Base-by-base conservation (phyloP, 2,329 filamentous ascomycete species). In the Xenoacremonium recifei region DNA sequence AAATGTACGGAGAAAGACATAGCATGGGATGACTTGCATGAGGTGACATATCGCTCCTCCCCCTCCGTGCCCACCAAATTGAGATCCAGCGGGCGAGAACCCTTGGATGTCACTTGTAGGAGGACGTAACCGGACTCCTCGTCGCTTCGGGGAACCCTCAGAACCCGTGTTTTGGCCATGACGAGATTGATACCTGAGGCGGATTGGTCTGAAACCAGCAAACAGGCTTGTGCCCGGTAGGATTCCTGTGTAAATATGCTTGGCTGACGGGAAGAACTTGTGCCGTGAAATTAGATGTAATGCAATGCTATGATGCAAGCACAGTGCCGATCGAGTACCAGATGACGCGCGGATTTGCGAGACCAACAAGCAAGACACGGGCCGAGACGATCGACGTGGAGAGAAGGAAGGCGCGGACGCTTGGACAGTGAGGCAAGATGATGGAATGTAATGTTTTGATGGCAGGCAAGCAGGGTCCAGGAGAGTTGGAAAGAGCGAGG, bases 31-130 rank as follows among this genome's bases (percentile, higher is more conserved):
- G 49, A 73, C 79, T 74, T 70, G 84, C 82, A 64, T 47, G 72
- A 72, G 42, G 72, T 64, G 31, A 73, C 68, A 63, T 82, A 87
- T 6, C 81, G 75, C 35, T 72, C 74, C 42, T 77, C 73, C 40
- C 80, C 79, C 55, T 90, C 85, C 21, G 85, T 89, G 23, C 77
- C 85, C 23, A 84, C 71, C 21, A 90, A 63, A 58, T 80, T 82
- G 35, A 87, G 63, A 61, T 89, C 83, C 21, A 89, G 67, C 2
- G 75, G 72, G 43, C 71, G 72, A 25, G 69, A 65, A 27, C 68
- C 70, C 41, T 63, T 73, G 17, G 75, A 66, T 3, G 70, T 69
- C 42, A 82, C 75, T 53, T 86, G 75, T 15, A 87, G 58, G 17
- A 90, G 71, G 21, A 88, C 73, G 49, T 76, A 81, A 13, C 70